Evolutionary conservation across 2,329 filamentous ascomycete genomes (phyloP).

Genomic region (Aspergillus sp.): DNA sequence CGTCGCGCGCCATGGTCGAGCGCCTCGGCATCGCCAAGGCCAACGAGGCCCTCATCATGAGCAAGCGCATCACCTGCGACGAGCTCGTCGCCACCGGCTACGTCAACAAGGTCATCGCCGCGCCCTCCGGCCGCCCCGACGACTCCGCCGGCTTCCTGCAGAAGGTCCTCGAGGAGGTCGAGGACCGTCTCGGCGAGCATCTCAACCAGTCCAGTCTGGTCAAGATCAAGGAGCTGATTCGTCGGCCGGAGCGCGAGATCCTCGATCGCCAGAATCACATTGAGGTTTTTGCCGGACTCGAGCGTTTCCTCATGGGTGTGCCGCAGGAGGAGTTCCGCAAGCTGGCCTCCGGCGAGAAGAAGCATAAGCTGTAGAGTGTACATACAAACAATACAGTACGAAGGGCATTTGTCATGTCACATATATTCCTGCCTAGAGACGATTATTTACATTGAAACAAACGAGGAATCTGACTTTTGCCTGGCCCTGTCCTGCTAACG

Average conservation of each 20-base stretch:
- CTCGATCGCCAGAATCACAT: slow-evolving; percentile 75
- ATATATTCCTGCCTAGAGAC: not conserved
- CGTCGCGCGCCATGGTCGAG: slow-evolving; percentile 74
- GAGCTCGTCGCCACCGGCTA: slow-evolving; percentile 77
- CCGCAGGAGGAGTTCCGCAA: slow-evolving; percentile 88
- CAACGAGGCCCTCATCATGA: slow-evolving; percentile 92
- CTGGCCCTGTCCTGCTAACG: slow-evolving; percentile 6
- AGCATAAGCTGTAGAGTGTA: slow-evolving; percentile 73
- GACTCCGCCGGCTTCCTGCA: slow-evolving; percentile 69
- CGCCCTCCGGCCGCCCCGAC: slow-evolving; percentile 53
- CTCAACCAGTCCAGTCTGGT: slow-evolving; percentile 75
- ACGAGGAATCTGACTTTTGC: not conserved
- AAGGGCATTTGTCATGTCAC: not conserved
- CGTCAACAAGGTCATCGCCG: slow-evolving; percentile 76
- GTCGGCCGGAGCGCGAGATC: slow-evolving; percentile 67
- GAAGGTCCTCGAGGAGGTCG: slow-evolving; percentile 74
- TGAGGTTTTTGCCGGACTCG: slow-evolving; percentile 83
- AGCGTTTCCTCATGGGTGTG: slow-evolving; percentile 74
- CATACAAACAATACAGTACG: too few relatives aligned
- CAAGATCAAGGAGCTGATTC: slow-evolving; percentile 81
- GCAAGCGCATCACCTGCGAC: slow-evolving; percentile 68
- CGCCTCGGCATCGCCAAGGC: slow-evolving; percentile 77
- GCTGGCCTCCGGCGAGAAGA: slow-evolving; percentile 84
- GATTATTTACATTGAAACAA: not conserved
- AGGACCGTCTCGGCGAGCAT: slow-evolving; percentile 76